Percentiles rank a stretch among this genome's conserved stretches.
Conservation (phyloP, 305 asterid species). For the Fraxinus nigra region DNA sequence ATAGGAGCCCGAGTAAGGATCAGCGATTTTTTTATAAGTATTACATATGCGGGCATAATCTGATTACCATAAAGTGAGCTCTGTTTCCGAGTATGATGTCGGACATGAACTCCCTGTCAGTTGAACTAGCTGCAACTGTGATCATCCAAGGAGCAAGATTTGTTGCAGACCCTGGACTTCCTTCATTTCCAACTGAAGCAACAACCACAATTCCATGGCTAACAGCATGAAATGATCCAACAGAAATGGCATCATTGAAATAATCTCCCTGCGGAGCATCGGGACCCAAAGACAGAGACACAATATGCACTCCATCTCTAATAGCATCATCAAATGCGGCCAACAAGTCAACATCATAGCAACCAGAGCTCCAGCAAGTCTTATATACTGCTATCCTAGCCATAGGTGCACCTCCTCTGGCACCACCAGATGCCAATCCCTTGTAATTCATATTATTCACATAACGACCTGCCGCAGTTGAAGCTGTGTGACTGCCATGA, state of each 20-base stretch:
- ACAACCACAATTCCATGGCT: slow-evolving; percentile 73
- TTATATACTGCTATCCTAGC: slow-evolving; percentile 88
- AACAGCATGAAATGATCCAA: slow-evolving; percentile 87
- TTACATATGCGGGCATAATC: not conserved
- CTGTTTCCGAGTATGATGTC: slow-evolving; percentile 72
- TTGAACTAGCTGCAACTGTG: slow-evolving; percentile 86
- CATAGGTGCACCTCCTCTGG: slow-evolving; percentile 93
- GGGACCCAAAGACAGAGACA: slow-evolving; percentile 78
- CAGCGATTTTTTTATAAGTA: not conserved
- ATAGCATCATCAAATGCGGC: slow-evolving; percentile 97
- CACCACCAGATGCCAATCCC: slow-evolving; percentile 86
- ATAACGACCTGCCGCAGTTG: slow-evolving; percentile 91
- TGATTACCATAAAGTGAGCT: slow-evolving; percentile 50
- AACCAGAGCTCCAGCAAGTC: slow-evolving; percentile 83
- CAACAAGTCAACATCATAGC: slow-evolving; percentile 83
- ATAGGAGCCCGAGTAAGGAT: slow-evolving; percentile 12
- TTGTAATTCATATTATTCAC: slow-evolving; percentile 66
- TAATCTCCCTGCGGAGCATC: slow-evolving; percentile 76
- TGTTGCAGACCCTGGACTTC: slow-evolving; percentile 56
- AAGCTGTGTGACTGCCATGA: slow-evolving; percentile 92
- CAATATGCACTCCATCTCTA: slow-evolving; percentile 74
- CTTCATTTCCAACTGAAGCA: slow-evolving; percentile 86
- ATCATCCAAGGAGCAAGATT: slow-evolving; percentile 95
- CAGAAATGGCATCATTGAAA: slow-evolving; percentile 77
- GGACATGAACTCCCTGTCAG: slow-evolving; percentile 70